phyloP scores from a whole-genome alignment of 1,139 yeast species.

The Debaryomyces fabryi region DNA sequence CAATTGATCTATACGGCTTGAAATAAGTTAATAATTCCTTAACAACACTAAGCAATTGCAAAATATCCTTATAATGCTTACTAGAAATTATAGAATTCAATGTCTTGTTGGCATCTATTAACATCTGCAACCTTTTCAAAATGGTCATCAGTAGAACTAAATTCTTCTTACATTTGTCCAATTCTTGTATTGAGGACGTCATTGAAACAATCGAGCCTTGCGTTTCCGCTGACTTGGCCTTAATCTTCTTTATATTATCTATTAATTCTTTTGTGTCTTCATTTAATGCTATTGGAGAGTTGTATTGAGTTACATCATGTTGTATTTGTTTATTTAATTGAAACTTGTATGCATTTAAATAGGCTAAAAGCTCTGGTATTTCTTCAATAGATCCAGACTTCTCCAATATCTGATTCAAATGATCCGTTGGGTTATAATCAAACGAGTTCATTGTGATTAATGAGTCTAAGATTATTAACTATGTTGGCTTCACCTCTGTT shows the following conservation, averaged over 20 bases:
- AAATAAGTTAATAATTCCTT: conserved; percentile 77
- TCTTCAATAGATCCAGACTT: conserved; percentile 48
- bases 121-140: conserved; percentile 83
- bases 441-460: conserved; percentile 4
- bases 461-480: not conserved
- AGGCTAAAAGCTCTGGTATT: conserved; percentile 47
- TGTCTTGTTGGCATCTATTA: conserved; percentile 74
- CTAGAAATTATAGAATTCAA: conserved; percentile 50
- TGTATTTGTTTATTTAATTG: conserved; percentile 47
- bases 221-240: conserved; percentile 42
- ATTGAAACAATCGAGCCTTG: conserved; percentile 66
- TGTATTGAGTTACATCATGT: conserved; percentile 31
- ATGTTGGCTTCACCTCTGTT: not conserved
- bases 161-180: conserved; percentile 83
- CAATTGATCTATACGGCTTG: conserved; percentile 80
- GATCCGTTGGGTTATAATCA: conserved; percentile 24
- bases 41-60: conserved; percentile 72
- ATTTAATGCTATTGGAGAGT: conserved; percentile 31
- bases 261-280: conserved; percentile 54
- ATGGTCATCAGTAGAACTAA: conserved; percentile 83
- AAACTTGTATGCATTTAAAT: conserved; percentile 46
- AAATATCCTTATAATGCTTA: conserved; percentile 65
- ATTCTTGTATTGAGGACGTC: conserved; percentile 74
- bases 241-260: conserved; percentile 29
- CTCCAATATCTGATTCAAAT: conserved; percentile 40